Conservation (phyloP, 441 rosid genomes). For the Populus hybrid region DNA sequence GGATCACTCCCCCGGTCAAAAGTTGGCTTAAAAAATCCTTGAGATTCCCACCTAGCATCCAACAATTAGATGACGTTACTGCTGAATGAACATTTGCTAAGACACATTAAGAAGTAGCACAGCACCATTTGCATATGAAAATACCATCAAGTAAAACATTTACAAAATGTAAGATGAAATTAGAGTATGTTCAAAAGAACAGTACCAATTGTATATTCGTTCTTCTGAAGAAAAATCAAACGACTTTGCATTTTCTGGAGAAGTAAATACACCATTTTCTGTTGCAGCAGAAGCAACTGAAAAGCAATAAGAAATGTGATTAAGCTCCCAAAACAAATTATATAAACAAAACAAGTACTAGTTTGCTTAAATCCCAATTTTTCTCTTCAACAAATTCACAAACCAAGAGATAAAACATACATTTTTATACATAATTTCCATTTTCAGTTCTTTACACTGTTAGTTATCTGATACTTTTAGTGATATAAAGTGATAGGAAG, state of each 20-base stretch:
- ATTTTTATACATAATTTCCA: too few relatives aligned
- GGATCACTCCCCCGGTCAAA: conserved; percentile 67
- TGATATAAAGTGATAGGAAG: too few relatives aligned
- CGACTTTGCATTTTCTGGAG: conserved; percentile 76
- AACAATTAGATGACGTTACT: conserved; percentile 15
- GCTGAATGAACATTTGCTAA: background rate
- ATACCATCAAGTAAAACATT: background rate
- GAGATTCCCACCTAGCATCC: conserved; percentile 87
- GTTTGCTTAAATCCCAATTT: too few relatives aligned
- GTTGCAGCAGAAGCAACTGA: conserved; percentile 53
- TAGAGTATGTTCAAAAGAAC: background rate
- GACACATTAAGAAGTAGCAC: background rate
- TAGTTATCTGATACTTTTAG: too few relatives aligned
- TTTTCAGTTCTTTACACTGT: too few relatives aligned
- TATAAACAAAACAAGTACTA: background rate
- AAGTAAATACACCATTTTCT: conserved; percentile 54
- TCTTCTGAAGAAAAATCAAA: conserved; percentile 92
- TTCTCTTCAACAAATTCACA: too few relatives aligned
- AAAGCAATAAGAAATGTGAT: conserved; percentile 11
- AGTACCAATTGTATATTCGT: conserved; percentile 81
- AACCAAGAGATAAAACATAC: too few relatives aligned
- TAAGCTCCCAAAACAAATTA: background rate
- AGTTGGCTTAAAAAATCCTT: conserved; percentile 85
- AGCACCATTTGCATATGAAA: background rate
- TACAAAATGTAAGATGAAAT: background rate